Base-by-base conservation (phyloP, 345 rosid genomes). In the Acer campestre region DNA sequence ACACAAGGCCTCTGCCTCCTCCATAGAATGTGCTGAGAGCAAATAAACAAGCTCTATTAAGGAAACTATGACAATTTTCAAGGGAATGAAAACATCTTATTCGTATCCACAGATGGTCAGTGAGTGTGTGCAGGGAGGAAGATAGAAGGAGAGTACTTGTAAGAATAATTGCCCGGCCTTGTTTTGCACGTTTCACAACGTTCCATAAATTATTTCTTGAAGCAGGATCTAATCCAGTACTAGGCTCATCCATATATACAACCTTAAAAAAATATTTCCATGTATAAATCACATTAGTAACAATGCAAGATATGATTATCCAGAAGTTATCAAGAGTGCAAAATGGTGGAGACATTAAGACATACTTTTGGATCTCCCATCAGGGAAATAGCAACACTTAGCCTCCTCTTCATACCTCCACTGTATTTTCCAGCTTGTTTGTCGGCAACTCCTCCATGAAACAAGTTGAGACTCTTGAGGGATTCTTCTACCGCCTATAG, bases 401-500 rank as follows among this genome's bases (percentile, higher is more conserved):
- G 96, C 84, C 98, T 88, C 84, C 99, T 91, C 83, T 96, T 96
- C 98, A 96, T 94, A 66, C 99, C 99, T 70, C 99, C 97, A 56
- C 98, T 96, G 80, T 94, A 96, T 80, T 96, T 96, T 8, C 97
- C 93, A 49, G 97, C 93, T 79, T 85, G 85, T 82, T 93, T 96
- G 70, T 94, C 92, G 0, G 90, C 97, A 82, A 94, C 97, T 18
- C 94, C 99, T 38, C 97, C 98, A 20, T 88, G 79, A 70, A 85
- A 92, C 66, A 96, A 86, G 87, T 91, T 92, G 53, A 91, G 90
- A 62, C 88, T 82, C 84, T 74, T 84, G 49, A 96, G 94, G 82
- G 97, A 92, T 71, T 96, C 97, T 83, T 96, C 99, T 73, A 96
- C 99, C 27, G 98, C 97, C 99, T 96, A 79, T 14, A 66, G 70